A percentile compares a stretch with the other conserved stretches of the same genome.
These are phyloP conservation scores for sweet orange (Citrus sinensis) DNA, from an alignment of 345 rosid species.

Conservation along the genomic window DVS_A1.0 CM039168.1:4425501-4426000, in stretches of 20 bases:
- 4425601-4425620: constrained; percentile 49
- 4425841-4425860: not conserved
- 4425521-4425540: constrained; percentile 52
- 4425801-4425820: not conserved
- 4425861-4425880: not conserved
- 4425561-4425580: constrained; percentile 26
- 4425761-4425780: constrained; percentile 78
- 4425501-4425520: constrained; percentile 65
- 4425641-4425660: constrained; percentile 43
- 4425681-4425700: constrained; percentile 72
- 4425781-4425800: not conserved
- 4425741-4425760: constrained; percentile 85
- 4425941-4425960: not conserved
- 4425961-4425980: not conserved
- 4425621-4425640: constrained; percentile 38
- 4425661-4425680: constrained; percentile 72
- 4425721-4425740: constrained; percentile 82
- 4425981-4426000: not conserved
- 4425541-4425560: constrained; percentile 25
- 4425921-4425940: not conserved
- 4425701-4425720: constrained; percentile 79
- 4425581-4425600: constrained; percentile 29
- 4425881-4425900: not conserved
- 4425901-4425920: no score
- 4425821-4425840: not conserved